These are phyloP conservation scores for Bullera alba DNA, from an alignment of 768 basidiomycete genomes.

Conservation along the genomic window DNA sequence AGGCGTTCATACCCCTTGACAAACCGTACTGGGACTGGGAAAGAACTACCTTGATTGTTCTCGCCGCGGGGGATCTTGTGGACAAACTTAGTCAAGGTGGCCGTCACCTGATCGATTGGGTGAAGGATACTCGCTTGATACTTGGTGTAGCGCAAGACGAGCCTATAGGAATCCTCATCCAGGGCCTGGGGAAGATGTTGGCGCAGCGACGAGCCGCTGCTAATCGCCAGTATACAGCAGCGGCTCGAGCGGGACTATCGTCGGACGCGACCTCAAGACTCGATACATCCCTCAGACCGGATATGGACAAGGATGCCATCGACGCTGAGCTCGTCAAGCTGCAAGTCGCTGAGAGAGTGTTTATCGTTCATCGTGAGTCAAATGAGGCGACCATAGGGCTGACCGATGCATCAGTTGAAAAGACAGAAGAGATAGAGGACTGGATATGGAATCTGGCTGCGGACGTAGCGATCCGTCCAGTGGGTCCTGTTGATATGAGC, in stretches of 20 bases:
- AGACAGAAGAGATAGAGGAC: slow-evolving; percentile 41
- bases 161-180: slow-evolving; percentile 39
- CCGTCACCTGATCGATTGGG: slow-evolving; percentile 15
- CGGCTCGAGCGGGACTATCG: slow-evolving; percentile 30
- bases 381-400: not conserved
- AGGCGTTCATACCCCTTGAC: slow-evolving; percentile 31
- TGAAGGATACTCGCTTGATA: slow-evolving; percentile 16
- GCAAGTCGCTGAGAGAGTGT: slow-evolving; percentile 35
- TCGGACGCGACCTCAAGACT: no score
- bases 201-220: slow-evolving; percentile 26
- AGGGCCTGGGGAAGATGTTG: slow-evolving; percentile 37
- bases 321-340: slow-evolving; percentile 40
- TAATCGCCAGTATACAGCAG: slow-evolving; percentile 30
- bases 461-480: slow-evolving; percentile 39
- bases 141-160: slow-evolving; percentile 14
- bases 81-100: slow-evolving; percentile 16
- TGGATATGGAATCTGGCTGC: slow-evolving; percentile 39
- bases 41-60: slow-evolving; percentile 22
- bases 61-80: slow-evolving; percentile 34
- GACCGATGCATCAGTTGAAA: slow-evolving; percentile 31
- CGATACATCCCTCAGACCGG: no score
- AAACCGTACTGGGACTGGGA: slow-evolving; percentile 30
- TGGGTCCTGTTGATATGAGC: slow-evolving; percentile 16
- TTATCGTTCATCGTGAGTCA: slow-evolving; percentile 41
- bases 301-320: slow-evolving; percentile 23